These are phyloP conservation scores for Torrubiella hemipterigena DNA, from an alignment of 2,329 filamentous ascomycete genomes.

Conservation along the genomic window DNA sequence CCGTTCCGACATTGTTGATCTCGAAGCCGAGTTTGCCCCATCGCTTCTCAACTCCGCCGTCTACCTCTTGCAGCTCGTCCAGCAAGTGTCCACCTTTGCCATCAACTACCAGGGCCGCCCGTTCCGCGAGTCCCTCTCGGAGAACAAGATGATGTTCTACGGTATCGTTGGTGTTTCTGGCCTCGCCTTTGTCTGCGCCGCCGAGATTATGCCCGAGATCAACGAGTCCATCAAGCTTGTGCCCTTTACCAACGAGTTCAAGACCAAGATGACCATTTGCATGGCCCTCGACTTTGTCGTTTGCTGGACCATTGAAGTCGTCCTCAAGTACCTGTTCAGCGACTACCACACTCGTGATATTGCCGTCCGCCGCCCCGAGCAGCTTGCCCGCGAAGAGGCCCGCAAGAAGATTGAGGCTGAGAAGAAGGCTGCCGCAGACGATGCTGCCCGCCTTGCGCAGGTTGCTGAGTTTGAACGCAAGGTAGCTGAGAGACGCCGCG, in stretches of 20 bases:
- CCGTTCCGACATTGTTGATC: constrained; percentile 55
- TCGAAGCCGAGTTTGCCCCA: constrained; percentile 89
- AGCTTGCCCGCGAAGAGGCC: constrained; percentile 63
- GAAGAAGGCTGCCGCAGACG: constrained; percentile 35
- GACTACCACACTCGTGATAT: constrained; percentile 94
- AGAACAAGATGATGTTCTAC: constrained; percentile 98
- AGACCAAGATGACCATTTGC: constrained; percentile 65
- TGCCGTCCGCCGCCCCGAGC: constrained; percentile 72
- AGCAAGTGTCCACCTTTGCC: constrained; percentile 97
- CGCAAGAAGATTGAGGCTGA: constrained; percentile 50
- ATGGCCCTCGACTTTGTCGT: constrained; percentile 83
- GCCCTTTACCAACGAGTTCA: constrained; percentile 81
- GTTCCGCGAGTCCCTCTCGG: constrained; percentile 89
- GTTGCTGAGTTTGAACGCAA: constrained; percentile 48
- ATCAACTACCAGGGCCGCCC: constrained; percentile 99
- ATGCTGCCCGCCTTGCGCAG: constrained; percentile 39
- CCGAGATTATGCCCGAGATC: constrained; percentile 89
- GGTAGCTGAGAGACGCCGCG: constrained; percentile 36
- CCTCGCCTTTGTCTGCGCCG: constrained; percentile 88
- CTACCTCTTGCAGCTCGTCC: constrained; percentile 93
- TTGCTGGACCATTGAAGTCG: constrained; percentile 80
- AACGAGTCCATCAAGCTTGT: constrained; percentile 90
- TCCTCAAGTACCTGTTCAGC: constrained; percentile 74
- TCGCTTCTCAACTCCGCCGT: constrained; percentile 94
- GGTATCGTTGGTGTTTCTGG: constrained; percentile 81